Evolutionary conservation across 805 yeast genomes (phyloP).

Genomic region (Candida alai): DNA sequence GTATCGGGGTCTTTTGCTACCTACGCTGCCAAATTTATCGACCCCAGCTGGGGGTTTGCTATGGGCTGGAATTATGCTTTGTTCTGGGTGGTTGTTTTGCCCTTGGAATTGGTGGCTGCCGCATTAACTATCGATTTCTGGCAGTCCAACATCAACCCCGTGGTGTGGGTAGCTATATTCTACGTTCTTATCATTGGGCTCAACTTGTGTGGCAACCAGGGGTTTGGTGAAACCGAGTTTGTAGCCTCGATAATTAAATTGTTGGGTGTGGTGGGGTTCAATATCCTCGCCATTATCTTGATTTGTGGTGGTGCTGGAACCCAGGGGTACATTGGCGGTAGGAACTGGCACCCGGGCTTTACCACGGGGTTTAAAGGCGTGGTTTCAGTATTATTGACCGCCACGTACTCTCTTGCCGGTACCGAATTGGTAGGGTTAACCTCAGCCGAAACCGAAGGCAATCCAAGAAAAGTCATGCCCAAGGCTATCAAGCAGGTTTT

Average conservation of each 20-base stretch:
- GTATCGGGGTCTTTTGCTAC: slow-evolving; percentile 41
- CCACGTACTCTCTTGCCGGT: slow-evolving; percentile 42
- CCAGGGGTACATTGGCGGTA: slow-evolving; percentile 35
- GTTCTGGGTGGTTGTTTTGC: slow-evolving; percentile 42
- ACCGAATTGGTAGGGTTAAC: slow-evolving; percentile 41
- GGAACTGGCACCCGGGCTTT: slow-evolving; percentile 35
- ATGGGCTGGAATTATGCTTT: slow-evolving; percentile 43
- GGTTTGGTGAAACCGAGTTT: slow-evolving; percentile 38
- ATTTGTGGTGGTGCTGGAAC: slow-evolving; percentile 42
- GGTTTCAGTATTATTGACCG: slow-evolving; percentile 35
- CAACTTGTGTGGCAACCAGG: slow-evolving; percentile 32
- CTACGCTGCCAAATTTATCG: slow-evolving; percentile 38
- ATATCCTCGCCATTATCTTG: slow-evolving; percentile 36
- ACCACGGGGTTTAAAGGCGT: slow-evolving; percentile 41
- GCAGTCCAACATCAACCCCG: slow-evolving; percentile 35
- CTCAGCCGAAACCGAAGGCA: slow-evolving; percentile 33
- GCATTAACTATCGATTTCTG: slow-evolving; percentile 40
- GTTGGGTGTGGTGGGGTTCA: slow-evolving; percentile 37
- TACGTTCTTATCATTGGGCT: slow-evolving; percentile 33
- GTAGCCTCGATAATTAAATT: slow-evolving; percentile 33
- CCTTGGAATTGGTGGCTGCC: slow-evolving; percentile 40
- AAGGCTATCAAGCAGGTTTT: slow-evolving; percentile 41
- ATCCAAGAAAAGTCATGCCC: slow-evolving; percentile 38
- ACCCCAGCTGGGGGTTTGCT: slow-evolving; percentile 44
- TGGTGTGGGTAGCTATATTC: slow-evolving; percentile 39